Conservation (phyloP, 768 basidiomycete genomes). For the Harrya chromipes region DNA sequence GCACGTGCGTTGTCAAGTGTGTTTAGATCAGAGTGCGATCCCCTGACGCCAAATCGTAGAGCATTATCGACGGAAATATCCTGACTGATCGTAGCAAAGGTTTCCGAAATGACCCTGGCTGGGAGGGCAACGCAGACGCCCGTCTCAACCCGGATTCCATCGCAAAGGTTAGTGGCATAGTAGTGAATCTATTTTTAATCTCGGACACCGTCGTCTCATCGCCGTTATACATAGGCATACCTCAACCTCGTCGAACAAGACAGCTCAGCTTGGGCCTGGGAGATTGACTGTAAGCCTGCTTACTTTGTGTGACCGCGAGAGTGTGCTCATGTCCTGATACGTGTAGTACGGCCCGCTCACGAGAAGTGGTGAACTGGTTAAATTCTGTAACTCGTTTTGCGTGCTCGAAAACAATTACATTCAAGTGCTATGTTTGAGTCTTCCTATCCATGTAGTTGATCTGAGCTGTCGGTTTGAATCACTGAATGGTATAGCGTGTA, state of each 20-base stretch:
- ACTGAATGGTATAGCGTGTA: neutral
- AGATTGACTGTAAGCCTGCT: conserved; percentile 61
- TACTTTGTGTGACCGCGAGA: neutral
- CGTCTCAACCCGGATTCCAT: conserved; percentile 65
- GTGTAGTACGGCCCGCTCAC: conserved; percentile 48
- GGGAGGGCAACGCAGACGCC: conserved; percentile 43
- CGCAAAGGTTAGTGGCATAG: conserved; percentile 48
- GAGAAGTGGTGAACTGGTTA: conserved; percentile 43
- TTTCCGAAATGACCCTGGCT: conserved; percentile 32
- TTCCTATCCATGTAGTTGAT: neutral
- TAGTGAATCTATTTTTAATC: neutral
- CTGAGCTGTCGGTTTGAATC: neutral
- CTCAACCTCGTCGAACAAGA: conserved; percentile 66
- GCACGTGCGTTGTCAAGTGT: conserved; percentile 46
- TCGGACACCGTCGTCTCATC: neutral
- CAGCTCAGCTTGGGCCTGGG: conserved; percentile 74
- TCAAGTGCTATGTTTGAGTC: neutral
- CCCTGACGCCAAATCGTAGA: conserved; percentile 33
- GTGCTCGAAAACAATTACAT: neutral
- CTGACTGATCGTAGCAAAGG: conserved; percentile 37
- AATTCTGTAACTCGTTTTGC: neutral
- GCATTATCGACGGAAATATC: conserved; percentile 66
- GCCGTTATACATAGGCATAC: conserved; percentile 46
- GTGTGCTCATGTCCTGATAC: neutral
- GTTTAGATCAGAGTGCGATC: neutral